Evolutionary conservation across 345 rosid species (phyloP).

Genomic region (Pugionium dolabratum): DNA sequence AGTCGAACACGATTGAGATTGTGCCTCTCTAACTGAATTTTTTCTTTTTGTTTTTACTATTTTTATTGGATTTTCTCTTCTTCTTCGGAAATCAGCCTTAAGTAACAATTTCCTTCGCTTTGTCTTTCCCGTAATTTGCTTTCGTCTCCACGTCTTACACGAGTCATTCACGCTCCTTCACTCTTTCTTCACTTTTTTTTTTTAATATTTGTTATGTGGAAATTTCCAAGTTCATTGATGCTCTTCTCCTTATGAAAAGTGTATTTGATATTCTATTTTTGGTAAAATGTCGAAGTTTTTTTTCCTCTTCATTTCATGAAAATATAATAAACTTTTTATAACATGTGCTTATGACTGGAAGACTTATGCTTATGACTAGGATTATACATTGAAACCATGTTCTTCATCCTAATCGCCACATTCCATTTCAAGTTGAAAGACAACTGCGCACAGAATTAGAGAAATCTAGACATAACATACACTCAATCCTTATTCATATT

Average conservation of each 20-base stretch:
- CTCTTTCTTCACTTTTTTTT: constrained; percentile 6
- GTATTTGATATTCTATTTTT: too few species aligned
- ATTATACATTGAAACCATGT: not conserved
- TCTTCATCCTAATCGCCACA: not conserved
- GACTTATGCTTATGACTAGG: not conserved
- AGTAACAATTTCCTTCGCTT: constrained; percentile 2
- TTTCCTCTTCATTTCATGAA: constrained; percentile 9
- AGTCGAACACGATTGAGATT: constrained; percentile 24
- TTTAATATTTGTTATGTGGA: too few species aligned
- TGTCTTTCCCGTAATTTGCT: constrained; percentile 23
- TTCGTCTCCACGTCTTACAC: not conserved
- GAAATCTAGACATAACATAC: not conserved
- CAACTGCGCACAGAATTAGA: not conserved
- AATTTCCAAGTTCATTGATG: too few species aligned
- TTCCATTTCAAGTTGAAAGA: constrained; percentile 1
- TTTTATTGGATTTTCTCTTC: not conserved
- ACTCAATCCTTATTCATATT: constrained; percentile 30
- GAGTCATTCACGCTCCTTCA: constrained; percentile 33
- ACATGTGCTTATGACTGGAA: too few species aligned
- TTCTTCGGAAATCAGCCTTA: not conserved
- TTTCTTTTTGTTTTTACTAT: not conserved
- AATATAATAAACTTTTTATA: too few species aligned
- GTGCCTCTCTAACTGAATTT: constrained; percentile 21
- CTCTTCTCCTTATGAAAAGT: not conserved
- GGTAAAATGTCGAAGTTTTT: not conserved